Base-by-base conservation (phyloP, 495 filamentous ascomycete genomes). In the Friedmanniomyces simplex region DNA sequence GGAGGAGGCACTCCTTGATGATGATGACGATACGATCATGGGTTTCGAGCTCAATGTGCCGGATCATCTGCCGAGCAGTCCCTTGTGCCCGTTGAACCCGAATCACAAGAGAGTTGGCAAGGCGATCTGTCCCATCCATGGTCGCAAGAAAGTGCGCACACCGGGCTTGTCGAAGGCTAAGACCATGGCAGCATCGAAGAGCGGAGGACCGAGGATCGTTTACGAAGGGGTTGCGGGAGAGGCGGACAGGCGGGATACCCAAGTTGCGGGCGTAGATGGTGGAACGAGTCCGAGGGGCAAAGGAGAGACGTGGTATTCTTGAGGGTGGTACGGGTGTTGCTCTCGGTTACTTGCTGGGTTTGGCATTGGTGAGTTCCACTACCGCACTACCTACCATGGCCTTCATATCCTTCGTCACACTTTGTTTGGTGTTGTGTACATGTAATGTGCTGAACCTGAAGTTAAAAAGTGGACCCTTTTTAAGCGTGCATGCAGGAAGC, bases 51-150 rank as follows among this genome's bases (percentile, higher is more conserved):
- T 79, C 55, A 71, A 80, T 50, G 64, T 83, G 20, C 81, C 82
- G n/a, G 82, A 85, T 43, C 84, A 87, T 68, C 66, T 84, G 18
- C 81, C 80, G 12, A 75, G 53, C 46, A 85, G 81, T 62, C 82
- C 82, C 41, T 68, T 85, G 62, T 87, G 84, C 68, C 84, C 84
- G 8, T 70, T 76, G 39, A 75, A 78, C 69, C 71, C 73, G 46
- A 76, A 76, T 51, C 76, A 80, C 63, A 74, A 73, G 58, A 76
- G 73, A 39, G 68, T 71, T 20, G 78, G 78, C 25, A 78, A 67
- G 51, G 80, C 76, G 1, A 72, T 83, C 4, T 87, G 84, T 68
- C 61, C 66, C 1, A 69, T 69, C 47, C 74, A 77, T 64, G 73
- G 74, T 24, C 39, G 70, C 58, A 62, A 50, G 57, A 30, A 45